These are phyloP conservation scores for Cystoderma amianthinum DNA, from an alignment of 768 basidiomycete species.

Conservation along the genomic window DNA sequence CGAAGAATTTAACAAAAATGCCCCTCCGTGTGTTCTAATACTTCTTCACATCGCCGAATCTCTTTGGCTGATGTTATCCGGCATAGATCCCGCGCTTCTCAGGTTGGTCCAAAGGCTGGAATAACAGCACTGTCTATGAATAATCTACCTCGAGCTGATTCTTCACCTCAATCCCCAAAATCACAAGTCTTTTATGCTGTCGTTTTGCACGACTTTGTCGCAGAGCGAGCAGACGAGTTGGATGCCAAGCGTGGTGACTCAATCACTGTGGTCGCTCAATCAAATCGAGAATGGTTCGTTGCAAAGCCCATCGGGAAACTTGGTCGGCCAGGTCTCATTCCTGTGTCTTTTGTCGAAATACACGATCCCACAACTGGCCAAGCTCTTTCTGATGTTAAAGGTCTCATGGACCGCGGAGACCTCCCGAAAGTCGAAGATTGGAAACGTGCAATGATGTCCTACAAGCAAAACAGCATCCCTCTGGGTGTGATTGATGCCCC, in stretches of 20 bases:
- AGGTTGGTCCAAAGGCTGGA: constrained; percentile 17
- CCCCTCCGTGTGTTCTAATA: constrained; percentile 45
- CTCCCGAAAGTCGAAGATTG: constrained; percentile 98
- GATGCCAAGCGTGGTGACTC: constrained; percentile 92
- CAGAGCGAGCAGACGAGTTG: constrained; percentile 95
- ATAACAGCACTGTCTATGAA: constrained; percentile 11
- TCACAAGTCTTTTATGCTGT: constrained; percentile 85
- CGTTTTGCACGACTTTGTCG: constrained; percentile 90
- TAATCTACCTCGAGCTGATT: constrained; percentile 13
- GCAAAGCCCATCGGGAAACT: constrained; percentile 96
- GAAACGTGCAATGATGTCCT: constrained; percentile 92
- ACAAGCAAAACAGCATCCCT: constrained; percentile 94
- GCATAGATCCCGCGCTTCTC: constrained; percentile 36
- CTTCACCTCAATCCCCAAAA: constrained; percentile 22
- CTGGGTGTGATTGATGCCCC: constrained; percentile 81
- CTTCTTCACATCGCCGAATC: neutral
- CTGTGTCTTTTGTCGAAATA: constrained; percentile 94
- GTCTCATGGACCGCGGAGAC: constrained; percentile 80
- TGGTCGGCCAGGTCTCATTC: constrained; percentile 94
- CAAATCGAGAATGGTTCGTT: constrained; percentile 99
- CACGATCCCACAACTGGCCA: constrained; percentile 86
- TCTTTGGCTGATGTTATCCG: neutral
- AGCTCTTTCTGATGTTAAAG: constrained; percentile 66
- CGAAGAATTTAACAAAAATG: constrained; percentile 81
- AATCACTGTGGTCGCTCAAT: constrained; percentile 96